These are phyloP conservation scores for Narthecium ossifragum DNA, from an alignment of 106 monocot species.

Conservation along the genomic window DNA sequence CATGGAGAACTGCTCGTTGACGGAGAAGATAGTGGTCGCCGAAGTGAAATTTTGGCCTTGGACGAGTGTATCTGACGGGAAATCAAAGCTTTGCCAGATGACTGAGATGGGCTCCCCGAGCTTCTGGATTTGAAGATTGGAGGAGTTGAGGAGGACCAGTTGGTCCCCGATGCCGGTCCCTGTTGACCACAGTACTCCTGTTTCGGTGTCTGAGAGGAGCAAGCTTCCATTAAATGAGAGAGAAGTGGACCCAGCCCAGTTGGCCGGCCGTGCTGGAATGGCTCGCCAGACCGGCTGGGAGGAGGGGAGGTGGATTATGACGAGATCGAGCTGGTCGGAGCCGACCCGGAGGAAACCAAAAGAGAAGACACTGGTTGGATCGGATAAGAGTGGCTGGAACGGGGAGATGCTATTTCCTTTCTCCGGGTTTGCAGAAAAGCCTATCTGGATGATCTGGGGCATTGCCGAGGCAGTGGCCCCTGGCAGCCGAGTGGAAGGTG, in stretches of 20 bases:
- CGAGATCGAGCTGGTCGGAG: conserved; percentile 42
- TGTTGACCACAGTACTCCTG: conserved; percentile 26
- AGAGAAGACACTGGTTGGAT: conserved; percentile 45
- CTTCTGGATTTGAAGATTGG: conserved; percentile 67
- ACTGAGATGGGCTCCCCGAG: conserved; percentile 1
- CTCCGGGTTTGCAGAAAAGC: conserved; percentile 29
- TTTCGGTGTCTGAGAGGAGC: conserved; percentile 29
- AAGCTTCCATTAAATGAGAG: conserved; percentile 52
- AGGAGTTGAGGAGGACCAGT: conserved; percentile 59
- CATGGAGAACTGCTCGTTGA: conserved; percentile 34
- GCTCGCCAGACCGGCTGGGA: conserved; percentile 47
- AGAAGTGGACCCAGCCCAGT: conserved; percentile 19
- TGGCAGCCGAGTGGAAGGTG: too few species aligned
- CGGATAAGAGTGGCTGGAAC: conserved; percentile 51
- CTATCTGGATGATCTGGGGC: conserved; percentile 18
- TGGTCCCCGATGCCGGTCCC: conserved; percentile 13
- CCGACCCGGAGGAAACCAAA: conserved; percentile 44
- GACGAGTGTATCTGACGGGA: conserved; percentile 62
- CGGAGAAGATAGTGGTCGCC: conserved; percentile 29
- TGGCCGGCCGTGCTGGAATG: conserved; percentile 5
- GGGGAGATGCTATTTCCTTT: neutral
- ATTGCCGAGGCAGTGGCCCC: neutral
- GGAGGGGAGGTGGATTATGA: conserved; percentile 55
- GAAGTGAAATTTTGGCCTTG: conserved; percentile 66
- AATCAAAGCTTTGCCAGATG: conserved; percentile 73